Evolutionary conservation across 306 rosid genomes (phyloP), one percentile per base, ranked within the genome.

Genomic region (Cicer yamashitae): DNA sequence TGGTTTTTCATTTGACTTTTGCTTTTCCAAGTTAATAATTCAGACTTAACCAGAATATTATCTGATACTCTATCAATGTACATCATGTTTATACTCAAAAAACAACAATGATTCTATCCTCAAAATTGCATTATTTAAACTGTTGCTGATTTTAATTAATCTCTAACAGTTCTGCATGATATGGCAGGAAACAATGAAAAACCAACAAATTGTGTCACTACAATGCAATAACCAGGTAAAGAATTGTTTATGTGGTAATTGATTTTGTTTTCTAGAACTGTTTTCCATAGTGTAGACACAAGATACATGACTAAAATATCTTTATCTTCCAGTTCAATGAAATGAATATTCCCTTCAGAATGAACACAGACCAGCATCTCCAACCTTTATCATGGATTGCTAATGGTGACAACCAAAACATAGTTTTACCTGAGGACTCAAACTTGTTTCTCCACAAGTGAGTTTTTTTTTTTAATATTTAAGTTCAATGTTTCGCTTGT

Each of bases 141-240:
- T 30, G 30, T 25, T 30, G 30, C 25, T 17, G 30, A 17, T 48
- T 74, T 11, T 68, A 12, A 25, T 41, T 11, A 47, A 9, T 60
- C 50, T 47, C 25, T 56, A 14, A 57, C 70, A 57, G 22, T 8
- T 63, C 4, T 65, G 3, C 51, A 43, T 61, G 69, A 41, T 41
- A n/a, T 63, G 30, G 65, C 63, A 74, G 87, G 97, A 89, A 77
- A 83, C 72, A 79, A 39, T 89, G 20, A 89, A 88, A 80, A 91
- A 91, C 82, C 96, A 88, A 64, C 96, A 90, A 77, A 83, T 90
- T 38, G 80, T 80, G 76, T 78, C 97, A n/a, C 67, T 93, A 62
- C 92, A 89, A 60, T 86, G 91, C 88, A 73, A 78, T 84, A 86
- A 77, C 75, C 97, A 91, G 97, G 98, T 89, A 81, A 84, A 82